Conservation (phyloP, 495 filamentous ascomycete species). For the Astrothelium macrocarpum region DNA sequence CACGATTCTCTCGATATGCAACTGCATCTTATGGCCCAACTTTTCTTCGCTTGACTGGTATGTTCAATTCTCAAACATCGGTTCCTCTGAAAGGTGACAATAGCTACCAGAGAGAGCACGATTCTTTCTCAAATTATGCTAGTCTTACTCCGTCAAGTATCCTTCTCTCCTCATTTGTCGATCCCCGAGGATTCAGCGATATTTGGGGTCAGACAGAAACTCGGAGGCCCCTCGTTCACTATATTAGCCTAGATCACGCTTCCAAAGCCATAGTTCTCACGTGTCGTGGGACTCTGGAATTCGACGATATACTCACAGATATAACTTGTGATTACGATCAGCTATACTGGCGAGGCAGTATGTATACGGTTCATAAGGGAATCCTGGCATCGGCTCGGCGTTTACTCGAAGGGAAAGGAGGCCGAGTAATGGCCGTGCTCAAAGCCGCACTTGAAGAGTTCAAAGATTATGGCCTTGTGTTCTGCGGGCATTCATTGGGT, state of each 20-base stretch:
- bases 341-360: slow-evolving; percentile 53
- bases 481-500: slow-evolving; percentile 70
- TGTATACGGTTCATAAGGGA: slow-evolving; percentile 73
- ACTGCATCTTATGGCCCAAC: slow-evolving; percentile 67
- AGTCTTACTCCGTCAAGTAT: slow-evolving; percentile 58
- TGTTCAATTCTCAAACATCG: slow-evolving; percentile 29
- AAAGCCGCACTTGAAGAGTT: slow-evolving; percentile 63
- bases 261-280: slow-evolving; percentile 69
- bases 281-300: slow-evolving; percentile 67
- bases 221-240: slow-evolving; percentile 71
- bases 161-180: slow-evolving; percentile 65
- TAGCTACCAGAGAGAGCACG: slow-evolving; percentile 51
- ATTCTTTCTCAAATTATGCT: slow-evolving; percentile 62
- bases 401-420: slow-evolving; percentile 56
- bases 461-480: slow-evolving; percentile 61
- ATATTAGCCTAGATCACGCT: slow-evolving; percentile 66
- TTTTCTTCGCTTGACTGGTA: slow-evolving; percentile 62
- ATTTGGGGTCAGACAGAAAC: slow-evolving; percentile 59
- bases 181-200: slow-evolving; percentile 65
- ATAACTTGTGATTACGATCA: slow-evolving; percentile 76
- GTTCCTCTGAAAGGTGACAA: slow-evolving; percentile 24
- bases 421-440: slow-evolving; percentile 55
- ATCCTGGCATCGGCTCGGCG: slow-evolving; percentile 67
- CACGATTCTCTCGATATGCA: slow-evolving; percentile 66
- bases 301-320: slow-evolving; percentile 72